A percentile compares a stretch with the other conserved stretches of the same genome.
phyloP scores from a whole-genome alignment of 768 basidiomycete species.

The Tylopilus sp. region DNA sequence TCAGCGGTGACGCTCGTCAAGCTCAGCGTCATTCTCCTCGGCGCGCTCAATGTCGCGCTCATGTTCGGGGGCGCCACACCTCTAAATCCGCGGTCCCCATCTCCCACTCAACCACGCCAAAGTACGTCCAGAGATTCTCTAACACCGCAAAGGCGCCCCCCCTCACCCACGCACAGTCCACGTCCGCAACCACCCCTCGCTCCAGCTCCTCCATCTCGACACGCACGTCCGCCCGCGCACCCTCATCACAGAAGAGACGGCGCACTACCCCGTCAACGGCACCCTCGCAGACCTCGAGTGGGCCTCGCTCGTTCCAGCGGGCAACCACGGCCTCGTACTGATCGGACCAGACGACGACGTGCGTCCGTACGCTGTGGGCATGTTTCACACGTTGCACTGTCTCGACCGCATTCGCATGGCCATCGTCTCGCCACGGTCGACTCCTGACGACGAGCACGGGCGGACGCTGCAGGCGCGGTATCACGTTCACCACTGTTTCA shows the following conservation, averaged over 20 bases:
- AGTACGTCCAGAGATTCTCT: no score
- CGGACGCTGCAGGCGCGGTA: not conserved
- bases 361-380: slow-evolving; percentile 33
- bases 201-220: slow-evolving; percentile 19
- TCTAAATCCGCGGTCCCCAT: not conserved
- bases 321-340: slow-evolving; percentile 17
- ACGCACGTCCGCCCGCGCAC: not conserved
- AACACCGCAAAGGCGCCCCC: not conserved
- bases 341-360: slow-evolving; percentile 11
- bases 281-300: slow-evolving; percentile 24
- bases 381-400: slow-evolving; percentile 42
- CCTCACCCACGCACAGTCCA: slow-evolving; percentile 6
- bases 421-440: slow-evolving; percentile 2
- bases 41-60: slow-evolving; percentile 15
- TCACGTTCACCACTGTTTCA: slow-evolving; percentile 36
- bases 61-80: not conserved
- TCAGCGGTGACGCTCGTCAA: slow-evolving; percentile 21
- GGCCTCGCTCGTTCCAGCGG: slow-evolving; percentile 21
- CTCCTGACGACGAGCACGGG: not conserved
- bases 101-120: no score
- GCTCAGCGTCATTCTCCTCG: slow-evolving; percentile 17
- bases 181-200: slow-evolving; percentile 4
- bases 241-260: slow-evolving; percentile 24
- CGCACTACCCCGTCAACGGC: slow-evolving; percentile 22
- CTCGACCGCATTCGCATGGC: slow-evolving; percentile 35